A percentile compares a stretch with the other conserved stretches of the same genome.
These are phyloP conservation scores for Moringa oleifera DNA, from an alignment of 345 rosid genomes.

Conservation along the genomic window DNA sequence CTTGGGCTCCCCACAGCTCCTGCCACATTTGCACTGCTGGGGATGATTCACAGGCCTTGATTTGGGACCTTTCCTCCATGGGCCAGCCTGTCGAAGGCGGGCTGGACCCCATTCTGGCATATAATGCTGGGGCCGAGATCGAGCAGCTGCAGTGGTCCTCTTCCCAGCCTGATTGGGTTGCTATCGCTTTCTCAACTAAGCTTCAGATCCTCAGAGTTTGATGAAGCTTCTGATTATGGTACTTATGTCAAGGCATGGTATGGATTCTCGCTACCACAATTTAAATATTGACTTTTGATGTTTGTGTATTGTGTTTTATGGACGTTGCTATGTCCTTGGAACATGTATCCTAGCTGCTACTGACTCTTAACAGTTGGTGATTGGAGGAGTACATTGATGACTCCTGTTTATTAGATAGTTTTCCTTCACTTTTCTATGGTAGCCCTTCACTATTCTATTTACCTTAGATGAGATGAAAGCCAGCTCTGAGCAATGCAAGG, in stretches of 20 bases:
- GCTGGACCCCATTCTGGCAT: conserved; percentile 88
- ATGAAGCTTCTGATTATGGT: neutral
- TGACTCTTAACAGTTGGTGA: neutral
- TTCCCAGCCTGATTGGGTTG: conserved; percentile 99
- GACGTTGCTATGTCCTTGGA: neutral
- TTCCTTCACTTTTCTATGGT: neutral
- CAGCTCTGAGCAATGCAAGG: neutral
- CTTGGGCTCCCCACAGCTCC: conserved; percentile 99
- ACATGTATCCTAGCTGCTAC: neutral
- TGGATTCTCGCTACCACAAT: neutral
- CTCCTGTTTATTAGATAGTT: neutral
- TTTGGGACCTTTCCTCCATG: conserved; percentile 95
- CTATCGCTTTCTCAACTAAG: conserved; percentile 88
- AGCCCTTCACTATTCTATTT: neutral
- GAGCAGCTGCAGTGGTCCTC: conserved; percentile 98
- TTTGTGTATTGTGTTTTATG: neutral
- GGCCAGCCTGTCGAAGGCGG: conserved; percentile 97
- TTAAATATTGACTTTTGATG: neutral
- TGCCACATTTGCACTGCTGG: conserved; percentile 97
- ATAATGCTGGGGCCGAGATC: conserved; percentile 93
- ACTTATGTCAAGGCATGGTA: neutral
- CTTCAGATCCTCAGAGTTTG: conserved; percentile 97
- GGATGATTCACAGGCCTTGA: conserved; percentile 92
- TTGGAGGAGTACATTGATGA: neutral
- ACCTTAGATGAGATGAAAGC: neutral